A percentile compares a stretch with the other conserved stretches of the same genome.
Evolutionary conservation across 116 monocot genomes (phyloP).

Genomic region (Posidonia oceanica): DNA sequence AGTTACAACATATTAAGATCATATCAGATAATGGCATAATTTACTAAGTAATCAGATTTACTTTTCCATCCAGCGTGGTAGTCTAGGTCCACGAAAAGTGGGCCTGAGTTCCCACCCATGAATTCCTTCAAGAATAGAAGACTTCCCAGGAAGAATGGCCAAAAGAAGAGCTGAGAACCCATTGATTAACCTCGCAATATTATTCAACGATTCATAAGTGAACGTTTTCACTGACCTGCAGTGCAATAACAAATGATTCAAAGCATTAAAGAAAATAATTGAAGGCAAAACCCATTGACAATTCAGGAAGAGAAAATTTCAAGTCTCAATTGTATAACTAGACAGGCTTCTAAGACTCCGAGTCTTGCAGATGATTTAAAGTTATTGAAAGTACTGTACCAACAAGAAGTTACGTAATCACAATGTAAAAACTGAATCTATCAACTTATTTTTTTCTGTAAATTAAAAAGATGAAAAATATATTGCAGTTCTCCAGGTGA

Average conservation of each 20-base stretch:
- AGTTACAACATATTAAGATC: too few relatives aligned
- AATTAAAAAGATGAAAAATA: too few relatives aligned
- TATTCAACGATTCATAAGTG: conserved; percentile 94
- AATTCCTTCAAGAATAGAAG: conserved; percentile 74
- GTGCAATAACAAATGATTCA: neutral
- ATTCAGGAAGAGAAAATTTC: neutral
- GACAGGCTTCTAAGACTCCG: neutral
- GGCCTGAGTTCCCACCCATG: conserved; percentile 95
- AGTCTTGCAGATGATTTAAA: too few relatives aligned
- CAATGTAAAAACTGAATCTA: neutral
- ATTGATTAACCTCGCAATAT: conserved; percentile 89
- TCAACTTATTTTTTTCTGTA: neutral
- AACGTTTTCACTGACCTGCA: conserved; percentile 93
- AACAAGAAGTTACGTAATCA: neutral
- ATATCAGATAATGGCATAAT: too few relatives aligned
- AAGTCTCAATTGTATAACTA: neutral
- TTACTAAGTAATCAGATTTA: conserved; percentile 16
- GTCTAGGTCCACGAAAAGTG: conserved; percentile 77
- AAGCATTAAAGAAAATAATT: neutral
- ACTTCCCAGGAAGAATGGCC: conserved; percentile 70
- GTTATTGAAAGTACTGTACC: neutral
- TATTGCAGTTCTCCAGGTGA: too few relatives aligned
- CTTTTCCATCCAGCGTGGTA: conserved; percentile 99
- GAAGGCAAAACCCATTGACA: neutral
- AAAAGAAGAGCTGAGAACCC: conserved; percentile 82